These are phyloP conservation scores for Mesotaenium endlicherianum DNA, from an alignment of 139 green algal species.

Conservation along the genomic window DNA sequence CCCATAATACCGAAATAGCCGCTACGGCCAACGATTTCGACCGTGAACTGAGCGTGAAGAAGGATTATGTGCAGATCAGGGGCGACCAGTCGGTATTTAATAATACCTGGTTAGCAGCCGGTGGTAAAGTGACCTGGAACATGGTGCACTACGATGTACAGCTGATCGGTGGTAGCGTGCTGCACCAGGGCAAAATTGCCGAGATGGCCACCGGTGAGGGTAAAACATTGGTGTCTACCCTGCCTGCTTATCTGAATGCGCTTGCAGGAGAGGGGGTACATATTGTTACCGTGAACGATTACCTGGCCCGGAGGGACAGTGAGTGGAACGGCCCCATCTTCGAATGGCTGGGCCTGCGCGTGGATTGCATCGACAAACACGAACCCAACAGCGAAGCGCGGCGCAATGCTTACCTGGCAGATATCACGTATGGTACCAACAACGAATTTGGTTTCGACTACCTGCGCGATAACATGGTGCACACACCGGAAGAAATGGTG, in stretches of 20 bases:
- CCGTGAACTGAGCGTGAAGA: no score
- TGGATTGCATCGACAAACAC: constrained; percentile 55
- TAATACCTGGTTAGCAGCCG: no score
- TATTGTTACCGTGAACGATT: constrained; percentile 78
- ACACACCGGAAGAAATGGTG: background rate
- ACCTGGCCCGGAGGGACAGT: constrained; percentile 79
- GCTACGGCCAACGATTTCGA: no score
- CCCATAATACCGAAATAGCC: no score
- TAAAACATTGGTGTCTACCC: constrained; percentile 85
- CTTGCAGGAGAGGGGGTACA: constrained; percentile 53
- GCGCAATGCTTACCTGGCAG: constrained; percentile 31
- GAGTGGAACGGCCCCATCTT: constrained; percentile 85
- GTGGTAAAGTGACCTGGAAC: no score
- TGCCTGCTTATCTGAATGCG: constrained; percentile 81
- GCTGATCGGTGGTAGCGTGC: constrained; percentile 77
- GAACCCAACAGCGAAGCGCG: background rate
- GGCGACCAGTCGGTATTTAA: no score
- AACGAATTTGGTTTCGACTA: constrained; percentile 79
- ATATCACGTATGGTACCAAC: constrained; percentile 85
- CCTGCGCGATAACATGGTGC: constrained; percentile 43
- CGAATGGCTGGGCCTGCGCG: constrained; percentile 75
- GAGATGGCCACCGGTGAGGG: constrained; percentile 93
- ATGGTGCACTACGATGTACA: constrained; percentile 86
- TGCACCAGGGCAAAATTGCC: constrained; percentile 81
- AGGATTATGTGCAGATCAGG: no score